A percentile compares a stretch with the other conserved stretches of the same genome.
Evolutionary conservation across 2,329 filamentous ascomycete genomes (phyloP).

Genomic region (Nothomitra cinnamomea): DNA sequence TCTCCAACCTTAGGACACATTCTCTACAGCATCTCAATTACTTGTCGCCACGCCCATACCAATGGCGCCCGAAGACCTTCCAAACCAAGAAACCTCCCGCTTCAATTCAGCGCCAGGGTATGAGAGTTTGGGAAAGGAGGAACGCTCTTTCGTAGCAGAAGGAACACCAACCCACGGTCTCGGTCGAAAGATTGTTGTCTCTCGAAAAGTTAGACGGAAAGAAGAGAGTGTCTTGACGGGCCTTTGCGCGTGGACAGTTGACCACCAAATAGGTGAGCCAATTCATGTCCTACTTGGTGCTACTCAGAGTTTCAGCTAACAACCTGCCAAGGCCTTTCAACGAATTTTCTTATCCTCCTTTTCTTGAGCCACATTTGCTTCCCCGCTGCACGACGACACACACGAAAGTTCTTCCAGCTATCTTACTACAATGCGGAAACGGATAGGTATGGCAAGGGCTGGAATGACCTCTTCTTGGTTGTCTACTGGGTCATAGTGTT

Average conservation of each 20-base stretch:
- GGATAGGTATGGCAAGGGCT: constrained; percentile 57
- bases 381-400: constrained; percentile 60
- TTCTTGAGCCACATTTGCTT: constrained; percentile 69
- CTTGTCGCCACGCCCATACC: neutral
- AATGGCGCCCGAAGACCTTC: neutral
- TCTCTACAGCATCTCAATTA: neutral
- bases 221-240: neutral
- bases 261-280: constrained; percentile 24
- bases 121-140: neutral
- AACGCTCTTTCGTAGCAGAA: neutral
- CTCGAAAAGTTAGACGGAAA: constrained; percentile 1
- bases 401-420: constrained; percentile 74
- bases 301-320: neutral
- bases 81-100: neutral
- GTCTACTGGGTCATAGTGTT: constrained; percentile 66
- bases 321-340: constrained; percentile 47
- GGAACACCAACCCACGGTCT: neutral
- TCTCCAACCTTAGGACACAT: neutral
- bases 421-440: constrained; percentile 61
- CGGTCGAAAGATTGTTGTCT: neutral
- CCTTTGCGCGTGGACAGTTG: constrained; percentile 16
- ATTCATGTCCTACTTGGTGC: neutral
- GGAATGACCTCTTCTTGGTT: constrained; percentile 65
- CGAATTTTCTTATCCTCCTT: constrained; percentile 72
- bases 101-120: neutral